Percentiles rank a stretch among this genome's conserved stretches.
Conservation (phyloP, 2,329 filamentous ascomycete species). For the Calonectria pauciramosa region DNA sequence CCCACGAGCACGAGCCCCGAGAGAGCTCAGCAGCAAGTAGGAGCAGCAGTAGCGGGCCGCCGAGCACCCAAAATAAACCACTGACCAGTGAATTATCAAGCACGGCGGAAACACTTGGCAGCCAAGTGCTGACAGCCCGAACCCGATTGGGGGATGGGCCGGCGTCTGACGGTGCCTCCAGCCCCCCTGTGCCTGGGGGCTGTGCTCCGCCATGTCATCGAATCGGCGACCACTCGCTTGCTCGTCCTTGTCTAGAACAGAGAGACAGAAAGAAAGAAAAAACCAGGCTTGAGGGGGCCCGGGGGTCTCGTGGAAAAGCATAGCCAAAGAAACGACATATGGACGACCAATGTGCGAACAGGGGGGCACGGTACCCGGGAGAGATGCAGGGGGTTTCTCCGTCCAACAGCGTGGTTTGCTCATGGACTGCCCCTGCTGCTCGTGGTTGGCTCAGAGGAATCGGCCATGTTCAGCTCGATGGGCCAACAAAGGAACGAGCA, state of each 20-base stretch:
- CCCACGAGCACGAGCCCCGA: neutral
- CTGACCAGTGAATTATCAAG: neutral
- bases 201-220: neutral
- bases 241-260: neutral
- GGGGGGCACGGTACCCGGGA: neutral
- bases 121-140: neutral
- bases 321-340: constrained; percentile 3
- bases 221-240: constrained; percentile 1
- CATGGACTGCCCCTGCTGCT: neutral
- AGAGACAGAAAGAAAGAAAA: neutral
- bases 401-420: neutral
- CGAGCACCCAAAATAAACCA: constrained; percentile 4
- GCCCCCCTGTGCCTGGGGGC: neutral
- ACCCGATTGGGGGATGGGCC: neutral
- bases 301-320: neutral
- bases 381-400: neutral
- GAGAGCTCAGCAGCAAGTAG: neutral
- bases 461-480: neutral
- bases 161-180: neutral
- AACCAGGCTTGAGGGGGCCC: neutral
- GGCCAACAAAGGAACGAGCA: constrained; percentile 3
- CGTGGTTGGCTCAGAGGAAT: neutral
- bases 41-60: neutral
- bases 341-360: neutral
- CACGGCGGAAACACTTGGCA: neutral